phyloP scores from a whole-genome alignment of 345 rosid genomes.

The Salix viminalis region DNA sequence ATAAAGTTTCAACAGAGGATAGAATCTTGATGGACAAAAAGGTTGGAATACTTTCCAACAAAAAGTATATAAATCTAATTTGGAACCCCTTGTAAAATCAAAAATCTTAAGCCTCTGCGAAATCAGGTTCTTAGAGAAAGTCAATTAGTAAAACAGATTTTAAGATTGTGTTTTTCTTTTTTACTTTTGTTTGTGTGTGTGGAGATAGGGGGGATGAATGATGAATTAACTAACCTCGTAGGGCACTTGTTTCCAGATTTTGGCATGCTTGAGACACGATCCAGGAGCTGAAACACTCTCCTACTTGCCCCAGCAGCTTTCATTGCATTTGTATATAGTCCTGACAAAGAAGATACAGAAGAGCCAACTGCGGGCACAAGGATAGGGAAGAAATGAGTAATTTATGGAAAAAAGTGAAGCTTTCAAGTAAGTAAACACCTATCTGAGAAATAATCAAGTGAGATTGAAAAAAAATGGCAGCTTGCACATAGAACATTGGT shows the following conservation, averaged over 20 bases:
- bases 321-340: constrained; percentile 85
- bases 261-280: constrained; percentile 78
- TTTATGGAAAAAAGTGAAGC: not conserved
- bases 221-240: constrained; percentile 42
- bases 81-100: not conserved
- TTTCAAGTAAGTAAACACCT: not conserved
- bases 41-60: not conserved
- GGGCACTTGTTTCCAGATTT: constrained; percentile 77
- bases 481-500: not conserved
- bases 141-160: not conserved
- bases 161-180: not conserved
- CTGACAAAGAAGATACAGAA: constrained; percentile 76
- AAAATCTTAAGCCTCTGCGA: not conserved
- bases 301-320: constrained; percentile 98
- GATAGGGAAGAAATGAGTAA: not conserved
- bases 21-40: not conserved
- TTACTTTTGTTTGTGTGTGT: too few species aligned
- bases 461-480: not conserved
- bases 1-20: not conserved
- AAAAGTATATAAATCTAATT: not conserved
- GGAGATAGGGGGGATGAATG: not conserved
- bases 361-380: constrained; percentile 67
- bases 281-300: constrained; percentile 87
- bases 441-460: not conserved
- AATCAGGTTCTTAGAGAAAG: not conserved